Base-by-base conservation (phyloP, 495 filamentous ascomycete genomes). In the Trichocladium antarcticum region DNA sequence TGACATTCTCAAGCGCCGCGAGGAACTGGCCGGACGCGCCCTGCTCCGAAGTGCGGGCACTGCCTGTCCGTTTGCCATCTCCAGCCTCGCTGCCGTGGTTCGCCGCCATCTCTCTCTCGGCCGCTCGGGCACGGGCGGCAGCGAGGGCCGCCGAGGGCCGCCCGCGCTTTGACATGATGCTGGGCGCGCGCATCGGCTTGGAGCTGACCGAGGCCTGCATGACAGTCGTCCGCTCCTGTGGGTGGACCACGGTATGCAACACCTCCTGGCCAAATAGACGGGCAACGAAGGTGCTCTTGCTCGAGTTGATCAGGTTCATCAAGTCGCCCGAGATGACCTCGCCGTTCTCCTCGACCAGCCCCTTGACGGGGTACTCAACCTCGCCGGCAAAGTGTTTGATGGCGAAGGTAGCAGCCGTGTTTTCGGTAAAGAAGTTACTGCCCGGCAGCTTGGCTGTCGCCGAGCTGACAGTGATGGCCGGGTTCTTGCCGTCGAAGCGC, bases 201-300 rank as follows among this genome's bases (percentile, higher is more conserved):
- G 89, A 95, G 68, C 87, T 93, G 53, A 98, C 86, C 47, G 89
- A 88, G 0, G 90, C 92, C 68, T 98, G 92, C 78, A 96, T 87
- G 54, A 98, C 87, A 4, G 92, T 85, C 0, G 79, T 81, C 62
- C 80, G 84, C 66, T 98, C 92, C 50, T 85, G 83, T 0, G 92
- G 89, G 65, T 98, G 92, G 31, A 86, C 79, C 17, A 95, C 77
- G 5, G 87, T 94, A 49, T 92, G 84, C 34, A 98, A 69, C 6
- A 85, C 90, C 58, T 95, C 87, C 65, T 96, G 92, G 15, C 87
- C 88, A 55, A 98, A 97, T 2, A 98, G 76, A 39, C 89, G 85
- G 15, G 79, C 73, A 21, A 98, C 81, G 57, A 98, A 97, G 48
- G 85, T 76, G 64, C 83, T 95, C 57, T 81, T 86, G 47, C 85